Base-by-base conservation (phyloP, 495 filamentous ascomycete species). In the Talaromyces ruber region DNA sequence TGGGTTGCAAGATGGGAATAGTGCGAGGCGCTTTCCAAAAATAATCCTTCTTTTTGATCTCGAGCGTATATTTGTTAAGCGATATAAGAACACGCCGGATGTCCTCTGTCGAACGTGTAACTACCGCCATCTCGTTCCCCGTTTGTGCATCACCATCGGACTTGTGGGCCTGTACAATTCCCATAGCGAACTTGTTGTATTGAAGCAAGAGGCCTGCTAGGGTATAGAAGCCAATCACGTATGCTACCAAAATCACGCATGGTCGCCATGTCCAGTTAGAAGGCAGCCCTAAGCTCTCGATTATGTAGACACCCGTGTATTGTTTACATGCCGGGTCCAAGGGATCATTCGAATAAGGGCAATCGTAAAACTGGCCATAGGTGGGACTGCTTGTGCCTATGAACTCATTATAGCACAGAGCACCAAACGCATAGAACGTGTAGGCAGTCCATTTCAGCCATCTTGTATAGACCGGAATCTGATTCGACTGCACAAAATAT, bases 381-480 rank as follows among this genome's bases (percentile, higher is more conserved):
- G 68, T 67, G 32, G 73, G 67, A 22, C 67, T 65, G 29, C 68
- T 64, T 26, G 77, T 73, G 14, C 77, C 81, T 7, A 83, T 74
- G 57, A 92, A 92, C 65, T 91, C 88, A 61, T 90, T 92, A 4
- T 81, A 81, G 59, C 75, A 79, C 2, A 89, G 74, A 3, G 86
- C 87, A 0, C 86, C 84, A 67, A 90, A 88, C 0, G 76, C 80
- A 65, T 90, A 92, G 66, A 86, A 90, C 47, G 84, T 75, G 60
- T 72, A 80, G 11, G 78, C 76, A 11, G 74, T 73, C 76, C 76
- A 81, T 62, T 89, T 89, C 7, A 86, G 74, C 88, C 88, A 92
- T 47, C 87, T 74, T 18, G 88, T 81, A 68, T 88, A 92, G 3
- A 90, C 80, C 0, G 88, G 87, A 16, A 92, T 90, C 32, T 85